Percentiles rank a stretch among this genome's conserved stretches.
Conservation (phyloP, 2,329 filamentous ascomycete species). For the Rhinocladiella similis region DNA sequence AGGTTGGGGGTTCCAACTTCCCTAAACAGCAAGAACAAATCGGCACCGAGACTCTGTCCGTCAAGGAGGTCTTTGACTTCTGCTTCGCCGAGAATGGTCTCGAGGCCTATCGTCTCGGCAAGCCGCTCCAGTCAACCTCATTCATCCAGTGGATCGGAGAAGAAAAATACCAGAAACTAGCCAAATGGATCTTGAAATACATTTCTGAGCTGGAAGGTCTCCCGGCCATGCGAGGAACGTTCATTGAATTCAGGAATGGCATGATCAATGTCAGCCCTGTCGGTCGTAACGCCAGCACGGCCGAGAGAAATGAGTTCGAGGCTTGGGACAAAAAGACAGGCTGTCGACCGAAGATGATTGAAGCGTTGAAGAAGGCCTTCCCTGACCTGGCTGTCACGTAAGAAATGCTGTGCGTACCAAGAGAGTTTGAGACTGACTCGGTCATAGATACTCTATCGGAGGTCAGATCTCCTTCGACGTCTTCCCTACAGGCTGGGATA, state of each 20-base stretch:
- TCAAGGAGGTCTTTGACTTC: slow-evolving; percentile 91
- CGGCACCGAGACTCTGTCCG: slow-evolving; percentile 65
- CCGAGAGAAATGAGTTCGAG: slow-evolving; percentile 82
- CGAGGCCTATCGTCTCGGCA: slow-evolving; percentile 81
- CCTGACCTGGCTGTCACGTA: slow-evolving; percentile 80
- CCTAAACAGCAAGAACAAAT: slow-evolving; percentile 96
- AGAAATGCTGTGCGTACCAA: slow-evolving; percentile 37
- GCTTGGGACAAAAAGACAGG: slow-evolving; percentile 76
- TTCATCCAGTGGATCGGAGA: slow-evolving; percentile 95
- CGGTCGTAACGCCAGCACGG: slow-evolving; percentile 75
- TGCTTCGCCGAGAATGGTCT: slow-evolving; percentile 97
- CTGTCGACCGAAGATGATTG: slow-evolving; percentile 75
- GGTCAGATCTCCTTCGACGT: slow-evolving; percentile 98
- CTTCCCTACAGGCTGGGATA: slow-evolving; percentile 97
- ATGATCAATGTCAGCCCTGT: slow-evolving; percentile 66
- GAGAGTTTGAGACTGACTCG: background rate
- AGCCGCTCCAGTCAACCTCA: slow-evolving; percentile 71
- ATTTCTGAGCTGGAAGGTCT: slow-evolving; percentile 59
- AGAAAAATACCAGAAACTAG: slow-evolving; percentile 65
- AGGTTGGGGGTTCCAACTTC: slow-evolving; percentile 85
- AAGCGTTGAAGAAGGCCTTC: slow-evolving; percentile 76
- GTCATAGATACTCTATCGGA: slow-evolving; percentile 79
- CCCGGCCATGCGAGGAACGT: slow-evolving; percentile 66
- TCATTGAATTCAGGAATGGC: slow-evolving; percentile 65
- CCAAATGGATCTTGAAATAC: slow-evolving; percentile 60